Conservation (phyloP, 768 basidiomycete genomes). For the Podaxis pistillaris region DNA sequence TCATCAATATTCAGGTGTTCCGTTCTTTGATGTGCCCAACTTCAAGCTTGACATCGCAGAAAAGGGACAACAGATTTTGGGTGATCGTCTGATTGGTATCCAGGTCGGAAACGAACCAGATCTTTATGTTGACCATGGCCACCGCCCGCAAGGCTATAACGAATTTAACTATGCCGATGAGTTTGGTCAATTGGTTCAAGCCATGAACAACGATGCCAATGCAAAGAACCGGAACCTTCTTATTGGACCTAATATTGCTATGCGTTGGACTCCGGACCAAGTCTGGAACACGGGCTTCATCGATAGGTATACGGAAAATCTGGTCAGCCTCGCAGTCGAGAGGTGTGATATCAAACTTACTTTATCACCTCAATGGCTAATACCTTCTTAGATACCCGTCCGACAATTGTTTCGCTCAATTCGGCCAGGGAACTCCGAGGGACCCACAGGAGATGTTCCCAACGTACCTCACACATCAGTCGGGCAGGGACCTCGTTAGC, state of each 20-base stretch:
- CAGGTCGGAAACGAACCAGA: constrained; percentile 75
- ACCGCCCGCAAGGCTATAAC: constrained; percentile 38
- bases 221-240: constrained; percentile 42
- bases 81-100: constrained; percentile 62
- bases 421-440: constrained; percentile 36
- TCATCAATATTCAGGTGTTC: constrained; percentile 41
- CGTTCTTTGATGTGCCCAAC: constrained; percentile 65
- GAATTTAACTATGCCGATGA: constrained; percentile 52
- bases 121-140: constrained; percentile 42
- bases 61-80: constrained; percentile 63
- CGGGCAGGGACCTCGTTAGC: constrained; percentile 45
- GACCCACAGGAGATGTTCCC: constrained; percentile 52
- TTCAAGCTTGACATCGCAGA: constrained; percentile 58
- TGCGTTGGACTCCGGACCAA: constrained; percentile 53
- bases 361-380: constrained; percentile 24
- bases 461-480: constrained; percentile 61
- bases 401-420: constrained; percentile 60
- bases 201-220: constrained; percentile 38
- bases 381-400: constrained; percentile 49
- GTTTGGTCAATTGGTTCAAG: constrained; percentile 45
- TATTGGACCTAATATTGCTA: constrained; percentile 54
- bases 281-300: constrained; percentile 58
- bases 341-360: constrained; percentile 36
- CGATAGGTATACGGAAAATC: constrained; percentile 33
- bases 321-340: constrained; percentile 55